phyloP scores from a whole-genome alignment of 441 rosid genomes.

The Mallotus repandus region DNA sequence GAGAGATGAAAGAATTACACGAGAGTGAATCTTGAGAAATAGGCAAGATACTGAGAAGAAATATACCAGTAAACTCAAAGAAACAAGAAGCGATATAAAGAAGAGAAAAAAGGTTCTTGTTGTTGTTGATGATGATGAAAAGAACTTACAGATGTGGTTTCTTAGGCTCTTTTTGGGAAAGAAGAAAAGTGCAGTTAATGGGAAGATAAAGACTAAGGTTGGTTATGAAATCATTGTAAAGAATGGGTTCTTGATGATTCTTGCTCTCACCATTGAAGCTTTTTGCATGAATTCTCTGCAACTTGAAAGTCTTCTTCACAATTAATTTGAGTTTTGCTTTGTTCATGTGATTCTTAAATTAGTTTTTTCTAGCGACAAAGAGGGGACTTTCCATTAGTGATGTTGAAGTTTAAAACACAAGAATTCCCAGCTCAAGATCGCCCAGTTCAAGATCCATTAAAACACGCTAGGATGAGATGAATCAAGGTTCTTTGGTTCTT shows the following conservation, averaged over 20 bases:
- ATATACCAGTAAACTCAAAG: constrained; percentile 46
- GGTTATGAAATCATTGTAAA: constrained; percentile 42
- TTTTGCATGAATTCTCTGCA: constrained; percentile 1
- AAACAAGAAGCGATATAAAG: constrained; percentile 43
- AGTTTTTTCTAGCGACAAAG: not conserved
- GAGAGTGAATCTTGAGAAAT: constrained; percentile 29
- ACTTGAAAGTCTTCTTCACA: not conserved
- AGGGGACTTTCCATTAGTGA: not conserved
- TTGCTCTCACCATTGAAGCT: constrained; percentile 60
- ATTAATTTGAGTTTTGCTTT: too few species aligned
- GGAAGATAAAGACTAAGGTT: constrained; percentile 37
- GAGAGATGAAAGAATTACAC: constrained; percentile 34
- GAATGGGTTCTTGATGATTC: constrained; percentile 47
- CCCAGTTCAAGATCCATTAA: too few species aligned
- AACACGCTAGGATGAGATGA: too few species aligned
- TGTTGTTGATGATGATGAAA: constrained; percentile 25
- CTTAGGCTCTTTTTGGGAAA: constrained; percentile 52
- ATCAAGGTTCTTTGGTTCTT: too few species aligned
- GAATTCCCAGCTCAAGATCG: too few species aligned
- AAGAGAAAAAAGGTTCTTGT: constrained; percentile 23
- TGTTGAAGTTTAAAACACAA: not conserved
- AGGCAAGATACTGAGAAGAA: constrained; percentile 35
- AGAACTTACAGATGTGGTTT: constrained; percentile 27
- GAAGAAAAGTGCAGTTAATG: constrained; percentile 38
- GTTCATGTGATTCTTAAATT: not conserved